phyloP scores from a whole-genome alignment of 768 basidiomycete species.

The Tylopilus subfusipes region DNA sequence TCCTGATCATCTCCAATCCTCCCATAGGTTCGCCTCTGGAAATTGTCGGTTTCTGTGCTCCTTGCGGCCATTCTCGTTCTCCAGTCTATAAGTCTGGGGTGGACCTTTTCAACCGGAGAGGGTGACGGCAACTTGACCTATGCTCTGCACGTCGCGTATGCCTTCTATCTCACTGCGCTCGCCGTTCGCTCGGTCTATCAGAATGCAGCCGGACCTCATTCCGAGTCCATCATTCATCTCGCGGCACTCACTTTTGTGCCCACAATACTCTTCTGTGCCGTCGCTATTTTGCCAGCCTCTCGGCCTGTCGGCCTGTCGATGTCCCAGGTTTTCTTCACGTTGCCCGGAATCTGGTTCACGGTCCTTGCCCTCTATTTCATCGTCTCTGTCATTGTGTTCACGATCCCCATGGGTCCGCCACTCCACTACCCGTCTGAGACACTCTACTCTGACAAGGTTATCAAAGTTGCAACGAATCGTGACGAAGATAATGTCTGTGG shows the following conservation, averaged over 20 bases:
- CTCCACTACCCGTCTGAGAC: slow-evolving; percentile 69
- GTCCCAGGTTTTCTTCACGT: slow-evolving; percentile 20
- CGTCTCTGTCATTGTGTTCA: slow-evolving; percentile 39
- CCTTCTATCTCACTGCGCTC: slow-evolving; percentile 57
- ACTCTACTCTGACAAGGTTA: slow-evolving; percentile 72
- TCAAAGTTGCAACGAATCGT: slow-evolving; percentile 55
- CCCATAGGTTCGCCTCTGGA: slow-evolving; percentile 55
- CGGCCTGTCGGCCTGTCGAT: slow-evolving; percentile 33
- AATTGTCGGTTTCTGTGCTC: slow-evolving; percentile 46
- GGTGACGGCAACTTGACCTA: slow-evolving; percentile 34
- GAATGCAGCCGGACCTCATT: slow-evolving; percentile 37
- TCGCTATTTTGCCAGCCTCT: slow-evolving; percentile 55
- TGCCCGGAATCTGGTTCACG: slow-evolving; percentile 48
- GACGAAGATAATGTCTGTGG: slow-evolving; percentile 76
- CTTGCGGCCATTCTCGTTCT: slow-evolving; percentile 47
- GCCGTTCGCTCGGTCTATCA: slow-evolving; percentile 48
- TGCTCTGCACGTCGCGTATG: slow-evolving; percentile 48
- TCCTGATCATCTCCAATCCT: slow-evolving; percentile 1
- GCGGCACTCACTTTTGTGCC: slow-evolving; percentile 52
- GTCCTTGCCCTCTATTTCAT: slow-evolving; percentile 48
- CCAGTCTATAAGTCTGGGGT: slow-evolving; percentile 55
- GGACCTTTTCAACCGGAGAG: slow-evolving; percentile 32
- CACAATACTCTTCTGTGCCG: slow-evolving; percentile 39
- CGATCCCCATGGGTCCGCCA: slow-evolving; percentile 67
- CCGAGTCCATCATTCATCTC: slow-evolving; percentile 60